These are phyloP conservation scores for Symbiotaphrina buchneri DNA, from an alignment of 495 filamentous ascomycete species.

Conservation along the genomic window DNA sequence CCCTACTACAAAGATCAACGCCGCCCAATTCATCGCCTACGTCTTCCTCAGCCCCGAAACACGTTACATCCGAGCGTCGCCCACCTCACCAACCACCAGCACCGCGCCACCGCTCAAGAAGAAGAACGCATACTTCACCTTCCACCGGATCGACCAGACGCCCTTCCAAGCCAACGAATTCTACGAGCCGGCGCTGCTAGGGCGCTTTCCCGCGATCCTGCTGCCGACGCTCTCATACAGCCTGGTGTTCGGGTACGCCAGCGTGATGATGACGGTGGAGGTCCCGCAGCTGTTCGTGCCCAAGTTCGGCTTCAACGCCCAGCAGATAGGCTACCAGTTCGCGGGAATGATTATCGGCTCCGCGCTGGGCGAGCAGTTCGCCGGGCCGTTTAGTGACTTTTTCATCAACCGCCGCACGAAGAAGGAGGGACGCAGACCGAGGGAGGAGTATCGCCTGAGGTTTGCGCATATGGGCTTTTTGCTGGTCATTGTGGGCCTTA, in stretches of 20 bases:
- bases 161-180: slow-evolving; percentile 24
- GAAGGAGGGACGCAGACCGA: no score
- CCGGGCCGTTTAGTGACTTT: slow-evolving; percentile 20
- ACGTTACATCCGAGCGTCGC: slow-evolving; percentile 19
- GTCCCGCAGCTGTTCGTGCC: slow-evolving; percentile 24
- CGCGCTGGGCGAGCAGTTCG: slow-evolving; percentile 29
- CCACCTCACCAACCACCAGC: no score
- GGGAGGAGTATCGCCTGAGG: no score
- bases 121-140: slow-evolving; percentile 18
- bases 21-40: slow-evolving; percentile 26
- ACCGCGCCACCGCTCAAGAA: slow-evolving; percentile 12
- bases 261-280: slow-evolving; percentile 24
- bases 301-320: slow-evolving; percentile 26
- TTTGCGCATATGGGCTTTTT: no score
- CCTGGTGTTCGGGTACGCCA: slow-evolving; percentile 27
- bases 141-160: slow-evolving; percentile 23
- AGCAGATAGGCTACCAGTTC: slow-evolving; percentile 29
- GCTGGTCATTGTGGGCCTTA: no score
- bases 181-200: slow-evolving; percentile 20
- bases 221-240: slow-evolving; percentile 26
- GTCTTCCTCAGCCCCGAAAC: slow-evolving; percentile 33
- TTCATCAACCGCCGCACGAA: slow-evolving; percentile 21
- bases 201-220: slow-evolving; percentile 16
- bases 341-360: slow-evolving; percentile 27
- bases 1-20: slow-evolving; percentile 20